These are phyloP conservation scores for Kodamaea kaohsiungensis DNA, from an alignment of 805 yeast species.

Conservation along the genomic window DNA sequence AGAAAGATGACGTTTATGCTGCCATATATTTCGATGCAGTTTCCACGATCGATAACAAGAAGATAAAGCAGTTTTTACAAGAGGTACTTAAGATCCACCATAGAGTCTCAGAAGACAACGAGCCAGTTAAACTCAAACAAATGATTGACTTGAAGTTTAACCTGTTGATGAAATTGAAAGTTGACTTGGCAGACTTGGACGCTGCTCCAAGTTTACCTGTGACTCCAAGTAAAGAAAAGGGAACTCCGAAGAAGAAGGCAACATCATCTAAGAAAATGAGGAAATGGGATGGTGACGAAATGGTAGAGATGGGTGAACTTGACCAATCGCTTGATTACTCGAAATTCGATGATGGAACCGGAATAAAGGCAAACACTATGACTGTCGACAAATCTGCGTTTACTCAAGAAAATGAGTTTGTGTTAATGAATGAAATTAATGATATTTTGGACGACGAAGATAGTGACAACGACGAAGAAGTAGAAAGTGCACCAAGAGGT, in stretches of 20 bases:
- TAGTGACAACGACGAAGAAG: conserved; percentile 28
- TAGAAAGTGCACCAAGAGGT: conserved; percentile 11
- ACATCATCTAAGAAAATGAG: conserved; percentile 38
- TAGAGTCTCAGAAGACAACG: conserved; percentile 21
- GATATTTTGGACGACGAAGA: conserved; percentile 38
- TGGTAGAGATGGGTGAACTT: conserved; percentile 29
- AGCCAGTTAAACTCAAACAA: conserved; percentile 28
- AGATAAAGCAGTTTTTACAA: conserved; percentile 30
- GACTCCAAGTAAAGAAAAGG: background rate
- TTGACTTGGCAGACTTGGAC: background rate
- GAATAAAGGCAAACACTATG: conserved; percentile 1
- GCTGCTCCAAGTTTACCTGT: conserved; percentile 2
- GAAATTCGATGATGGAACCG: conserved; percentile 15
- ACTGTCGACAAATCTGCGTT: conserved; percentile 35
- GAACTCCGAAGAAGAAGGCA: conserved; percentile 10
- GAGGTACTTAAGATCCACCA: conserved; percentile 35
- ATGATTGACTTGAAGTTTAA: conserved; percentile 41
- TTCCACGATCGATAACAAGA: conserved; percentile 40
- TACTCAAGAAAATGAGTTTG: conserved; percentile 38
- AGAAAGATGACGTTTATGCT: conserved; percentile 28
- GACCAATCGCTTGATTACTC: conserved; percentile 35
- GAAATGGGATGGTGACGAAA: conserved; percentile 43
- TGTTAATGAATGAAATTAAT: conserved; percentile 41
- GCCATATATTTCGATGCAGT: conserved; percentile 42
- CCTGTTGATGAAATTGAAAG: conserved; percentile 34